Evolutionary conservation across 2,329 filamentous ascomycete genomes (phyloP), one percentile per base, ranked within the genome.

Genomic region (Fusarium sororula): DNA sequence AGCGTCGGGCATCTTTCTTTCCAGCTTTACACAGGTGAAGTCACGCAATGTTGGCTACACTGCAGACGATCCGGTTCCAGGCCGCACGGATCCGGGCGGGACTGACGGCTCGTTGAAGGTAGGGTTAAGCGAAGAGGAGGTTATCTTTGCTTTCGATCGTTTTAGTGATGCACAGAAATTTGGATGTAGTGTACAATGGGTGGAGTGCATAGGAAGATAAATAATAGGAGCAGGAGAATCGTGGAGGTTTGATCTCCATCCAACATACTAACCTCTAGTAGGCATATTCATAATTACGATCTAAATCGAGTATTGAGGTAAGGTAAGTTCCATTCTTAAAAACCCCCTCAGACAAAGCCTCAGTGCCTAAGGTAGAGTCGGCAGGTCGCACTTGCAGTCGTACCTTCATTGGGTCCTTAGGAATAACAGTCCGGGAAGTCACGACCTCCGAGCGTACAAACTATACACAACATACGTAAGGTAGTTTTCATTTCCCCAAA

Each of bases 1-100:
- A 48, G 58, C 38, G 54, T 79, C 61, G 53, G 77, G 39, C 80
- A 81, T 81, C 48, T 30, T 73, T 53, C 26, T 55, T 74, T 39
- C 48, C 24, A 37, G 24, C 15, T 47, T 18, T 22, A 50, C 37
- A 28, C 18, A 28, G 20, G 57, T 42, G 18, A 17, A 39, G 48
- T 57, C 28, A 42, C 32, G 61, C 45, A 48, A 57, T 37, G 51
- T 18, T 56, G 50, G 42, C 24, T 58, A 60, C 57, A 68, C 32
- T 28, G 32, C 60, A 59, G 56, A 24, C 47, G 70, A 73, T 61
- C 54, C 37, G 45, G 56, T 47, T 47, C 28, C 22, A 61, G 37
- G 48, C 60, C 48, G 32, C 22, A 47, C 24, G 26, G 53, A 61
- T 44, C n/a, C 48, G 35, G n/a, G 32, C 38, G 24, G 15, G 20